phyloP scores from a whole-genome alignment of 2,329 filamentous ascomycete species.

The Colletotrichum costaricense region DNA sequence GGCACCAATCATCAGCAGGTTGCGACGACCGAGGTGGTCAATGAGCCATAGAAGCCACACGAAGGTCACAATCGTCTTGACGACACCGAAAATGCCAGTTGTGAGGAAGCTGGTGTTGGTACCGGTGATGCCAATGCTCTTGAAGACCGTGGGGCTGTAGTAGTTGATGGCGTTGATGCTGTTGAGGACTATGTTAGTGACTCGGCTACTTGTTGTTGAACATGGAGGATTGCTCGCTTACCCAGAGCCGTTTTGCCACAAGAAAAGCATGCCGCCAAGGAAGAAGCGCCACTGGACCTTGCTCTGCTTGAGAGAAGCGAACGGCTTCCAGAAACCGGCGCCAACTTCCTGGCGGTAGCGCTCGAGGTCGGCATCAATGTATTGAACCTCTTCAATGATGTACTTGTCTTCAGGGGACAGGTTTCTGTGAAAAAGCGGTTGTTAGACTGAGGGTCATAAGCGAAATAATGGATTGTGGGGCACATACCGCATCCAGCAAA shows the following conservation, averaged over 20 bases:
- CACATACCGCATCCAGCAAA: constrained; percentile 67
- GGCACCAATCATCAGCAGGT: constrained; percentile 73
- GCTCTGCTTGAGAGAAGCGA: constrained; percentile 65
- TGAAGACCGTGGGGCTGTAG: constrained; percentile 77
- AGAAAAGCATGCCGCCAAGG: constrained; percentile 78
- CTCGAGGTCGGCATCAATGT: constrained; percentile 77
- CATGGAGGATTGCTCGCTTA: neutral
- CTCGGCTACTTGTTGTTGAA: neutral
- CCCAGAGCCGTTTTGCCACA: constrained; percentile 79
- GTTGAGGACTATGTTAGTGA: constrained; percentile 50
- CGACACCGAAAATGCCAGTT: constrained; percentile 81
- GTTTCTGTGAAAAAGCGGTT: constrained; percentile 52
- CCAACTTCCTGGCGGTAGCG: constrained; percentile 72
- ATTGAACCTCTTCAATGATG: constrained; percentile 78
- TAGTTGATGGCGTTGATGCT: constrained; percentile 83
- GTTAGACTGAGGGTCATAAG: neutral
- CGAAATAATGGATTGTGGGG: neutral
- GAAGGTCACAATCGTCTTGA: constrained; percentile 77
- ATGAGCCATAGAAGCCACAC: constrained; percentile 78
- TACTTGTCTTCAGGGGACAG: constrained; percentile 68
- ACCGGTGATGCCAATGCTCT: constrained; percentile 58
- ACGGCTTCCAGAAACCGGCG: constrained; percentile 80
- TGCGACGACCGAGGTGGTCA: constrained; percentile 65
- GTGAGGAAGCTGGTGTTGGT: constrained; percentile 63
- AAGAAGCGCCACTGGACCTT: constrained; percentile 78